Evolutionary conservation across 495 filamentous ascomycete genomes (phyloP).

Genomic region (Neurospora pannonica): DNA sequence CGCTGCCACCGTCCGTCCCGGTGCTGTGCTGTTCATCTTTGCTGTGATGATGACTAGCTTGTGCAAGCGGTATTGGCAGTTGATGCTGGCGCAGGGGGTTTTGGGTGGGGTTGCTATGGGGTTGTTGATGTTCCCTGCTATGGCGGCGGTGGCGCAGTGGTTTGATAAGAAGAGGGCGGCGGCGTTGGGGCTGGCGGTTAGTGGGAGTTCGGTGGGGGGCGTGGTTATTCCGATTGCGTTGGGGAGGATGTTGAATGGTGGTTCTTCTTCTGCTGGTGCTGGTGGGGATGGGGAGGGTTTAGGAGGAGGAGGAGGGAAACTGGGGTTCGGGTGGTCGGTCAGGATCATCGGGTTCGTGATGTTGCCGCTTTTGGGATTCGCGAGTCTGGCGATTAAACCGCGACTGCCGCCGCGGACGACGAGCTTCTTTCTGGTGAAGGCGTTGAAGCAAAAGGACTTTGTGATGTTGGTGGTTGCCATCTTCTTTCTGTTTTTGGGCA

Average conservation of each 20-base stretch:
- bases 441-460: constrained; percentile 29
- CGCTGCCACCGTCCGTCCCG: constrained; percentile 28
- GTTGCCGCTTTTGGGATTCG: constrained; percentile 36
- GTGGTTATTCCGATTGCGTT: constrained; percentile 40
- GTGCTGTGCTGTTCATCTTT: constrained; percentile 27
- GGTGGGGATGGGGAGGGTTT: no score
- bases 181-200: constrained; percentile 45
- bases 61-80: constrained; percentile 50
- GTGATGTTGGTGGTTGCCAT: constrained; percentile 29
- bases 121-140: constrained; percentile 40
- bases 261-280: no score
- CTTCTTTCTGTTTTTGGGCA: constrained; percentile 41
- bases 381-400: constrained; percentile 29
- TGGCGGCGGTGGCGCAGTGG: constrained; percentile 44
- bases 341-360: constrained; percentile 50
- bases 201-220: constrained; percentile 50
- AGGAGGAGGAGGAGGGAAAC: background rate
- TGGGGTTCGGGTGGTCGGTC: constrained; percentile 54
- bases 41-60: constrained; percentile 49
- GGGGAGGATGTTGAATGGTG: constrained; percentile 30
- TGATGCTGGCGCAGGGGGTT: constrained; percentile 53
- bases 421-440: constrained; percentile 30
- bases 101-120: constrained; percentile 42
- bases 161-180: constrained; percentile 45
- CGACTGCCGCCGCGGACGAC: constrained; percentile 37